Evolutionary conservation across 352 stramenopile species (phyloP).

Genomic region (Pythium biforme): DNA sequence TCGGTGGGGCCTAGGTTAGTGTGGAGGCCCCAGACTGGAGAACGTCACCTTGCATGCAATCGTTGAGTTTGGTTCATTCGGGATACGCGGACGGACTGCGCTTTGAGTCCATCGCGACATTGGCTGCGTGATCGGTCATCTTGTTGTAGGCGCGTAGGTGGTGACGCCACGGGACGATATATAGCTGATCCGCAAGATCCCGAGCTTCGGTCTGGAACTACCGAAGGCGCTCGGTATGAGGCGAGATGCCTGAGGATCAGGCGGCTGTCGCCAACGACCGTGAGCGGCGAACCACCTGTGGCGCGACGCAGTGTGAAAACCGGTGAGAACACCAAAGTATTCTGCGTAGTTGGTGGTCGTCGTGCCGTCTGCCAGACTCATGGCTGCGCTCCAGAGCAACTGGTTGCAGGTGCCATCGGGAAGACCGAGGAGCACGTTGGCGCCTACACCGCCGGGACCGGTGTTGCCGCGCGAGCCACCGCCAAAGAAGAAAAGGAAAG

Average conservation of each 20-base stretch:
- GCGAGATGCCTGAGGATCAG: slow-evolving; percentile 7
- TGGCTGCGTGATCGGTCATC: slow-evolving; percentile 4
- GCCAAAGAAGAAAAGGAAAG: too few species aligned
- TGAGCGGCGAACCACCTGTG: too few species aligned
- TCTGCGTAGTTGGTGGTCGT: slow-evolving; percentile 18
- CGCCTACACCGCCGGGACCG: too few species aligned
- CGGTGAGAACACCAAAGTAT: slow-evolving; percentile 9
- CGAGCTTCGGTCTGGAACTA: not conserved
- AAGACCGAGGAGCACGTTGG: too few species aligned
- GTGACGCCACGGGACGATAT: not conserved
- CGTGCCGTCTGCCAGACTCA: not conserved
- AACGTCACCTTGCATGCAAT: not conserved
- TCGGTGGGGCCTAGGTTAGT: not conserved
- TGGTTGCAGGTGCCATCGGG: not conserved
- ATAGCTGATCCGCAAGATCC: not conserved
- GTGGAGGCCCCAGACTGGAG: not conserved
- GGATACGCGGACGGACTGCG: not conserved
- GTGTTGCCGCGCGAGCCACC: too few species aligned
- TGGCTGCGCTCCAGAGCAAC: slow-evolving; percentile 9
- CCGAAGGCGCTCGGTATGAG: not conserved
- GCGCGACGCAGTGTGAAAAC: not conserved
- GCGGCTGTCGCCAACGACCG: slow-evolving; percentile 5
- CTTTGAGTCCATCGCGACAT: slow-evolving; percentile 10
- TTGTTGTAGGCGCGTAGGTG: slow-evolving; percentile 7
- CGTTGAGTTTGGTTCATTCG: not conserved